phyloP scores from a whole-genome alignment of 2,329 filamentous ascomycete species.

The Epichloe elymi region DNA sequence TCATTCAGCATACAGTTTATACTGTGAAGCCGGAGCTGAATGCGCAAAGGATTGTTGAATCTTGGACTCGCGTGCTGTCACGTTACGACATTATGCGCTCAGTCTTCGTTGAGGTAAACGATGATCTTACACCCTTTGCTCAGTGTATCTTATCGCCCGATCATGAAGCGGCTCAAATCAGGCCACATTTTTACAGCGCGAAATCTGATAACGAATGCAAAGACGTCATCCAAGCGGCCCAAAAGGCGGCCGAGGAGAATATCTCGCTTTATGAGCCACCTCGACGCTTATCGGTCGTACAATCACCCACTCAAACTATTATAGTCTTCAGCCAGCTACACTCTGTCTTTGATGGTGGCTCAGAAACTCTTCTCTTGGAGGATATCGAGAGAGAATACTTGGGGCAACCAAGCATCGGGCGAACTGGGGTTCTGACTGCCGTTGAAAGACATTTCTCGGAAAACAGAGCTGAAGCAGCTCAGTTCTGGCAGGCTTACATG shows the following conservation, averaged over 20 bases:
- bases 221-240: conserved; percentile 5
- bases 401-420: conserved; percentile 4
- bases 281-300: not conserved
- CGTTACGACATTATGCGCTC: not conserved
- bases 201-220: conserved; percentile 6
- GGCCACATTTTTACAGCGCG: not conserved
- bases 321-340: conserved; percentile 23
- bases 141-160: conserved; percentile 16
- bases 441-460: conserved; percentile 8
- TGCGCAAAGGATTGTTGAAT: not conserved
- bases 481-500: conserved; percentile 4
- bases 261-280: not conserved
- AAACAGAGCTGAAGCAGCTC: conserved; percentile 7
- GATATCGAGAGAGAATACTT: conserved; percentile 15
- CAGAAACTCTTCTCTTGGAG: conserved; percentile 18
- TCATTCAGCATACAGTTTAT: not conserved
- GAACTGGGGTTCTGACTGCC: conserved; percentile 7
- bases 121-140: conserved; percentile 21
- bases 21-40: not conserved
- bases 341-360: conserved; percentile 24
- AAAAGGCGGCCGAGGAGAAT: conserved; percentile 3
- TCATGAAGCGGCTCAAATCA: conserved; percentile 3
- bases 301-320: not conserved
- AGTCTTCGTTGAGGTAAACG: conserved; percentile 8
- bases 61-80: not conserved